Percentiles rank a stretch among this genome's conserved stretches.
These are phyloP conservation scores for Dysphania ambrosioides DNA, from an alignment of 148 eudicot species.

Conservation along the genomic window DNA sequence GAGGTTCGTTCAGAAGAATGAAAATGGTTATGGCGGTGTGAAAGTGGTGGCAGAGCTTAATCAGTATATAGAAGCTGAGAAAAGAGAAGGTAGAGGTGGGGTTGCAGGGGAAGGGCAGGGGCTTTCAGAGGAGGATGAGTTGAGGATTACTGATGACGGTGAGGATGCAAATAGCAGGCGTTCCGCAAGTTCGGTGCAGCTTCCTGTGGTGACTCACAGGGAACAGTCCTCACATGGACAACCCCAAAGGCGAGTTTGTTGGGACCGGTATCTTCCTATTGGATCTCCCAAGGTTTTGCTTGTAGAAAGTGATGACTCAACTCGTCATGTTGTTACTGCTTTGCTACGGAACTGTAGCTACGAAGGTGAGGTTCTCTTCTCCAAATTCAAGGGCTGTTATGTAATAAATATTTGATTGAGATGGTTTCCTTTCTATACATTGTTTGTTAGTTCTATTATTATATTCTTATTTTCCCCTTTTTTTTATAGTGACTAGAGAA, in stretches of 20 bases:
- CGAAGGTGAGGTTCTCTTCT: conserved; percentile 44
- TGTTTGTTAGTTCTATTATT: neutral
- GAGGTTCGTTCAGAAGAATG: conserved; percentile 41
- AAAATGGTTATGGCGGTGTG: conserved; percentile 34
- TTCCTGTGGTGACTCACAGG: conserved; percentile 28
- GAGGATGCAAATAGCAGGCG: conserved; percentile 24
- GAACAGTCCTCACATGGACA: conserved; percentile 37
- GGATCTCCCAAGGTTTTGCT: conserved; percentile 63
- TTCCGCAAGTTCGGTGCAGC: conserved; percentile 22
- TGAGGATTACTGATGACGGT: conserved; percentile 30
- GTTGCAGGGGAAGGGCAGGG: conserved; percentile 40
- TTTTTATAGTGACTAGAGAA: neutral
- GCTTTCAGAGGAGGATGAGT: conserved; percentile 42
- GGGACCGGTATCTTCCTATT: conserved; percentile 76
- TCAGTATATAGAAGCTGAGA: conserved; percentile 32
- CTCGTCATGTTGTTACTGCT: conserved; percentile 80
- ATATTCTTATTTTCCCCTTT: neutral
- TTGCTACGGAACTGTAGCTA: conserved; percentile 78
- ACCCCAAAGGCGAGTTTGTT: conserved; percentile 39
- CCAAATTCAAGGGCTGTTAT: neutral
- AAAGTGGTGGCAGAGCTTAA: conserved; percentile 41
- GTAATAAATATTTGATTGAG: conserved; percentile 5
- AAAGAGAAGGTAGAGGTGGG: conserved; percentile 39
- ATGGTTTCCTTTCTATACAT: neutral
- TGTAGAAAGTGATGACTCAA: conserved; percentile 74